phyloP scores from a whole-genome alignment of 2,329 filamentous ascomycete species.

The Coniochaeta hoffmannii region DNA sequence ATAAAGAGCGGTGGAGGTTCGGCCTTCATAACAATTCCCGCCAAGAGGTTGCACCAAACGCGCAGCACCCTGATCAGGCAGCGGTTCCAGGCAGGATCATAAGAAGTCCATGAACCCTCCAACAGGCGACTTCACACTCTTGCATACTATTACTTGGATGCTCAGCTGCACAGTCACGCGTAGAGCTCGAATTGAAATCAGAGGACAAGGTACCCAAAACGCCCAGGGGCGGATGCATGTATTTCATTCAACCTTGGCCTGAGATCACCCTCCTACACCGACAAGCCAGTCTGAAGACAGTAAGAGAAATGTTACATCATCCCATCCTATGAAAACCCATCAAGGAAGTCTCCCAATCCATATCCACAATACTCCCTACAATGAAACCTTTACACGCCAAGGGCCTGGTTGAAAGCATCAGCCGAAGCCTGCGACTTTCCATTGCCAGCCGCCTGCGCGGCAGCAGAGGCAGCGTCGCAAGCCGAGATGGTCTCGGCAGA shows the following conservation, averaged over 20 bases:
- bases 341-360: neutral
- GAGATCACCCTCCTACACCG: too few relatives aligned
- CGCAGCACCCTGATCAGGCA: neutral
- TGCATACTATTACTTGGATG: too few relatives aligned
- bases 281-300: neutral
- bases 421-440: conserved; percentile 26
- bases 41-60: neutral
- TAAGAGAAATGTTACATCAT: neutral
- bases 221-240: too few relatives aligned
- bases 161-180: too few relatives aligned
- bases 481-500: conserved; percentile 20
- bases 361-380: neutral
- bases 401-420: conserved; percentile 29
- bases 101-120: too few relatives aligned
- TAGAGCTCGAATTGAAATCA: too few relatives aligned
- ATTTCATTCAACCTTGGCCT: too few relatives aligned
- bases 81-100: neutral
- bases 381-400: conserved; percentile 21
- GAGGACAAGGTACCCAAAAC: too few relatives aligned
- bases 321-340: neutral
- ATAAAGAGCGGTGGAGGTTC: neutral
- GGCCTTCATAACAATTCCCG: too few relatives aligned
- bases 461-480: conserved; percentile 23
- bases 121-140: too few relatives aligned
- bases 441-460: conserved; percentile 17